Conservation (phyloP, 2,329 filamentous ascomycete species). For the Hymenoscyphus fructigenus region DNA sequence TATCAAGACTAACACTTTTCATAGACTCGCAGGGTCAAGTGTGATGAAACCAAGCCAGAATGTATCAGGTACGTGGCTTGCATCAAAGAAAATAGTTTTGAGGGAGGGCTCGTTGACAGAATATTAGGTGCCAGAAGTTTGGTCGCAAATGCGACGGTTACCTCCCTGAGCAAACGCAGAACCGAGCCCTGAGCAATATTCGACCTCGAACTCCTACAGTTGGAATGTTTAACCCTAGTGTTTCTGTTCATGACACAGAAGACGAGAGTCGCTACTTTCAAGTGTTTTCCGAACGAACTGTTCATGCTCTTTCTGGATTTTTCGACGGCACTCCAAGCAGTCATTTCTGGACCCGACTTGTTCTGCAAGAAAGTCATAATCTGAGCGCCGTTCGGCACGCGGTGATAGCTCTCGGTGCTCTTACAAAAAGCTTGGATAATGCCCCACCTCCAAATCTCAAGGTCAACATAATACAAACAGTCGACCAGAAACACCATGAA, state of each 20-base stretch:
- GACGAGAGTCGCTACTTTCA: slow-evolving; percentile 61
- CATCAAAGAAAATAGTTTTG: background rate
- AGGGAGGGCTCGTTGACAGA: slow-evolving; percentile 33
- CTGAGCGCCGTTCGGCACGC: slow-evolving; percentile 62
- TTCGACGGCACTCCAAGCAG: slow-evolving; percentile 49
- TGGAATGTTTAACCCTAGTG: slow-evolving; percentile 28
- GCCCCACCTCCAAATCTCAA: slow-evolving; percentile 32
- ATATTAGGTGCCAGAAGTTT: slow-evolving; percentile 59
- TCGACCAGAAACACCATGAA: slow-evolving; percentile 53
- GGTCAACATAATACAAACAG: slow-evolving; percentile 40
- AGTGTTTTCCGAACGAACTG: slow-evolving; percentile 58
- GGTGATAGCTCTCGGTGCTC: slow-evolving; percentile 63
- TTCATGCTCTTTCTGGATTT: slow-evolving; percentile 62
- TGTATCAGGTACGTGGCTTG: background rate
- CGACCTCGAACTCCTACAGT: slow-evolving; percentile 34
- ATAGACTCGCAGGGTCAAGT: slow-evolving; percentile 59
- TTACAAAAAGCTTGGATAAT: slow-evolving; percentile 62
- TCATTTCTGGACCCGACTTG: slow-evolving; percentile 61
- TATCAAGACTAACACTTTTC: slow-evolving; percentile 18
- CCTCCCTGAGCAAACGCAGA: slow-evolving; percentile 32
- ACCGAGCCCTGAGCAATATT: slow-evolving; percentile 22
- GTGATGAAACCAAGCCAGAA: slow-evolving; percentile 49
- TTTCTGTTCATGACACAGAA: slow-evolving; percentile 49
- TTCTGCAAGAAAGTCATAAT: slow-evolving; percentile 61
- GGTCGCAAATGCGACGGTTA: slow-evolving; percentile 62